Conservation (phyloP, 352 stramenopile species). For the Pythium pectinolyticum region DNA sequence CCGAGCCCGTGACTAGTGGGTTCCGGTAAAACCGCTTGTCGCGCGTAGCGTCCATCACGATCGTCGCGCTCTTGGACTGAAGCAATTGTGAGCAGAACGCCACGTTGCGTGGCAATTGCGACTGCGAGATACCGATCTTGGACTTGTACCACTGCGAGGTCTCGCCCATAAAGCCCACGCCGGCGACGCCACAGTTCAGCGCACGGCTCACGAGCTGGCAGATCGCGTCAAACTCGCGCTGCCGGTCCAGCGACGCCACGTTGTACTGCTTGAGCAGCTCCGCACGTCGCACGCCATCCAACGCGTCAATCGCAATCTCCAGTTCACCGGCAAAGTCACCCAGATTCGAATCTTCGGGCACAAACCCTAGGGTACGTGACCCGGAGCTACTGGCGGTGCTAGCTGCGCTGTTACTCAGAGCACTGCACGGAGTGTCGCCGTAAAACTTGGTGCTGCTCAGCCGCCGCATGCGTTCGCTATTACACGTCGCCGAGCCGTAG, state of each 20-base stretch:
- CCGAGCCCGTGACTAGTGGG: conserved; percentile 83
- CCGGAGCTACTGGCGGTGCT: conserved; percentile 18
- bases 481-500: background rate
- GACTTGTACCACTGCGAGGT: conserved; percentile 74
- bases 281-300: conserved; percentile 46
- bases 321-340: conserved; percentile 37
- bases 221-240: conserved; percentile 74
- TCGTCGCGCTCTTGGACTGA: conserved; percentile 45
- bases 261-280: conserved; percentile 47
- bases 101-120: conserved; percentile 57
- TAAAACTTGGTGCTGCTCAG: conserved; percentile 3
- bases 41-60: conserved; percentile 79
- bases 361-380: conserved; percentile 10
- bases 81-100: conserved; percentile 67
- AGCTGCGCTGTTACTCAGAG: background rate
- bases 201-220: conserved; percentile 66
- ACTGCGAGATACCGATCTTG: conserved; percentile 65
- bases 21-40: conserved; percentile 88
- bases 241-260: conserved; percentile 40
- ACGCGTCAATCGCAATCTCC: conserved; percentile 36
- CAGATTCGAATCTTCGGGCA: conserved; percentile 30
- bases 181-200: conserved; percentile 58
- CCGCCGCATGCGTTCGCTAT: background rate
- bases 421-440: background rate
- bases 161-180: conserved; percentile 64